These are phyloP conservation scores for Apophysomyces trapeziformis DNA, from an alignment of 371 early-diverging fungal genomes.

Conservation along the genomic window DNA sequence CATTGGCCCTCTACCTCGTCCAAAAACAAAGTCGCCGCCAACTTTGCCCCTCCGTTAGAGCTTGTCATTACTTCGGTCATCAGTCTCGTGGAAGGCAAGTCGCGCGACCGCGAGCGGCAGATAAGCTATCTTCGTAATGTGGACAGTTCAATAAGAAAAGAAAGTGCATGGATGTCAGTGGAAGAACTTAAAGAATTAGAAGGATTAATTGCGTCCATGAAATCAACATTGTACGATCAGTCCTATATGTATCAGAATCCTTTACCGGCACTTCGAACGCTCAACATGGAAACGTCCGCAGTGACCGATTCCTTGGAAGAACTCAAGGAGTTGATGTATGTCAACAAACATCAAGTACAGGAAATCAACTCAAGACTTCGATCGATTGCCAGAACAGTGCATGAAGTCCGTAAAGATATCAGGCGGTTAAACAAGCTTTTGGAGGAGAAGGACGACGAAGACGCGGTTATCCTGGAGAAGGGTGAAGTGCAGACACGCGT, in stretches of 20 bases:
- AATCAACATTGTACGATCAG: constrained; percentile 40
- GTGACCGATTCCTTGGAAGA: constrained; percentile 55
- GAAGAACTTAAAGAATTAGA: constrained; percentile 47
- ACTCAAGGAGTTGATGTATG: constrained; percentile 57
- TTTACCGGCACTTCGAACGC: constrained; percentile 38
- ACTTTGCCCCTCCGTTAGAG: constrained; percentile 51
- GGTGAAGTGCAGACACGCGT: constrained; percentile 56
- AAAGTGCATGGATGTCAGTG: constrained; percentile 38
- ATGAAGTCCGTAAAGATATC: constrained; percentile 57
- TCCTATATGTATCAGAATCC: constrained; percentile 47
- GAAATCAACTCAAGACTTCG: constrained; percentile 49
- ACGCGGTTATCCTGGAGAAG: constrained; percentile 52
- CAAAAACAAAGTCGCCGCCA: constrained; percentile 11
- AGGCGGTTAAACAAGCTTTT: constrained; percentile 50
- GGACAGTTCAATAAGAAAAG: constrained; percentile 45
- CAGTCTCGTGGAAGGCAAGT: constrained; percentile 44
- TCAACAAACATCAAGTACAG: constrained; percentile 53
- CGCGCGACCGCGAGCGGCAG: constrained; percentile 55
- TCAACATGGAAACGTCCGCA: constrained; percentile 46
- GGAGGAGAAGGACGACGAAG: constrained; percentile 58
- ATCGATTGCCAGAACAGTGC: constrained; percentile 57
- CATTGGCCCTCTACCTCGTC: constrained; percentile 12
- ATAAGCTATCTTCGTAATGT: constrained; percentile 41
- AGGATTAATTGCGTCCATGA: constrained; percentile 33
- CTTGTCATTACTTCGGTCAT: constrained; percentile 50